These are phyloP conservation scores for Nicotiana obtusifolia DNA, from an alignment of 257 asterid species.

Conservation along the genomic window DNA sequence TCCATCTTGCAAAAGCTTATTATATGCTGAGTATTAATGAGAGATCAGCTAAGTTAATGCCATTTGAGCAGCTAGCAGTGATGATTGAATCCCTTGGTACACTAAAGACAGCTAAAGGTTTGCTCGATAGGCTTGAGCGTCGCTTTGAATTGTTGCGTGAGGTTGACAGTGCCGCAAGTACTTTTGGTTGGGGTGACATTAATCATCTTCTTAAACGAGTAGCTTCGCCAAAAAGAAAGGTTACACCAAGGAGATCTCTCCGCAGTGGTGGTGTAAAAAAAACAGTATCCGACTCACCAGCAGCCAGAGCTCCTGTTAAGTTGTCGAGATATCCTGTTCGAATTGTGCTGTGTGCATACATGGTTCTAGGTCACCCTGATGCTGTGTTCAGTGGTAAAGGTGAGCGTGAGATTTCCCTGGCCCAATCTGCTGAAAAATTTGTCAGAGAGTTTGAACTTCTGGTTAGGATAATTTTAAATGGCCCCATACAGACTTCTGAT, in stretches of 20 bases:
- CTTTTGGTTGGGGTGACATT: constrained; percentile 58
- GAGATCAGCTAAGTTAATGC: constrained; percentile 65
- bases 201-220: constrained; percentile 94
- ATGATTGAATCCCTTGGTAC: constrained; percentile 61
- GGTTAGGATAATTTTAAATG: constrained; percentile 52
- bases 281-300: constrained; percentile 20
- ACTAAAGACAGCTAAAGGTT: constrained; percentile 55
- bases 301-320: constrained; percentile 27
- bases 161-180: constrained; percentile 23
- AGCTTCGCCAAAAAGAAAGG: constrained; percentile 55
- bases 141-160: constrained; percentile 47
- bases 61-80: constrained; percentile 83
- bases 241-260: constrained; percentile 43
- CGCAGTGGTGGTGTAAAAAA: constrained; percentile 30
- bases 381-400: constrained; percentile 89
- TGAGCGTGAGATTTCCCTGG: constrained; percentile 75
- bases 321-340: constrained; percentile 83
- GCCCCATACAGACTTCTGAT: constrained; percentile 42
- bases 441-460: constrained; percentile 74
- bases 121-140: constrained; percentile 76
- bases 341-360: constrained; percentile 79
- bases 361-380: constrained; percentile 86
- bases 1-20: constrained; percentile 56
- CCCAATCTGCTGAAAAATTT: constrained; percentile 67
- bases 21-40: constrained; percentile 51